Conservation (phyloP, 2,329 filamentous ascomycete genomes). For the Fusarium falciforme region DNA sequence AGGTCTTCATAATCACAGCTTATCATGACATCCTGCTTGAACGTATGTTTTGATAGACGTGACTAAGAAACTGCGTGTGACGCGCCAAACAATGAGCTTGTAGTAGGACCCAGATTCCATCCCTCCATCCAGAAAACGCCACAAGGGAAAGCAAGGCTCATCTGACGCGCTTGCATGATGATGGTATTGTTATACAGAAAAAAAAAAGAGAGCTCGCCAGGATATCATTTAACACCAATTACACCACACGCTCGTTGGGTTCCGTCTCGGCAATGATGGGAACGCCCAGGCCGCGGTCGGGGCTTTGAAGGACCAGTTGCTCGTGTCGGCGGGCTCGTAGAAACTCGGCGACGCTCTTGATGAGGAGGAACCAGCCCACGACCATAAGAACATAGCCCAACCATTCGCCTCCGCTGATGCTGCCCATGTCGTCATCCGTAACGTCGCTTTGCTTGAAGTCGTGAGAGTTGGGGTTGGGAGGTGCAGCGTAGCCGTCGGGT, state of each 20-base stretch:
- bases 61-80: constrained; percentile 36
- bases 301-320: constrained; percentile 91
- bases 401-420: constrained; percentile 84
- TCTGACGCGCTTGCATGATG: constrained; percentile 31
- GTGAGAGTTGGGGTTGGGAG: constrained; percentile 89
- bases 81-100: constrained; percentile 37
- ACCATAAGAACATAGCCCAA: constrained; percentile 95
- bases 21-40: background rate
- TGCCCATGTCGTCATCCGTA: constrained; percentile 56
- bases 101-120: constrained; percentile 33
- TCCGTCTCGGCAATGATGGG: constrained; percentile 91
- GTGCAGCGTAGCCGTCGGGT: constrained; percentile 72
- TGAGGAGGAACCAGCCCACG: constrained; percentile 97
- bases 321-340: constrained; percentile 89
- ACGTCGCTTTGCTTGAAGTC: constrained; percentile 84
- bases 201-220: constrained; percentile 1
- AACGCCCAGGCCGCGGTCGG: constrained; percentile 85
- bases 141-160: constrained; percentile 23
- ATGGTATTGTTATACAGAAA: constrained; percentile 35
- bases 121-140: constrained; percentile 32
- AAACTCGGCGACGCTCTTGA: constrained; percentile 93
- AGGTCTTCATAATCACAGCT: background rate
- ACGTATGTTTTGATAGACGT: constrained; percentile 30
- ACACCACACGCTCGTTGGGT: constrained; percentile 80
- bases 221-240: constrained; percentile 33